Conservation (phyloP, 768 basidiomycete species). For the Mycena rosella region DNA sequence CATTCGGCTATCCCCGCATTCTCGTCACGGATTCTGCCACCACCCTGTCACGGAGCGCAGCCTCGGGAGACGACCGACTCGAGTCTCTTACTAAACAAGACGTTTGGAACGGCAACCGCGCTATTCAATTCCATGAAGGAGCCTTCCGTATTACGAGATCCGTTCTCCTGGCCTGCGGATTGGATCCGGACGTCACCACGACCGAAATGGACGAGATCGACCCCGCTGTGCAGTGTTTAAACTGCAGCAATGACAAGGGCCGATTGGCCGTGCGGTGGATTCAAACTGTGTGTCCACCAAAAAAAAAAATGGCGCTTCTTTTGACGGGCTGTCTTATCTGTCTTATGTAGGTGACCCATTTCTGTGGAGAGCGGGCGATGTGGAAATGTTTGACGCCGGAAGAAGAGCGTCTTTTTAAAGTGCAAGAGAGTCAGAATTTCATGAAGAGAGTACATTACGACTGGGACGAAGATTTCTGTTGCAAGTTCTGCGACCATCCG, state of each 20-base stretch:
- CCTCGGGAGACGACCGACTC: too few relatives aligned
- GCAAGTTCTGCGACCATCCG: slow-evolving; percentile 10
- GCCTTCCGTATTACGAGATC: slow-evolving; percentile 1
- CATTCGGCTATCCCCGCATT: slow-evolving; percentile 20
- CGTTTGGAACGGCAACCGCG: slow-evolving; percentile 8
- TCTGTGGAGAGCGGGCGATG: background rate
- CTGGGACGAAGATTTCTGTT: background rate
- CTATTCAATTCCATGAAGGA: background rate
- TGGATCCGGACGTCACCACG: slow-evolving; percentile 28
- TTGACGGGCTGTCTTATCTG: too few relatives aligned
- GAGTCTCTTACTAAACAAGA: background rate
- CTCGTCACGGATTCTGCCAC: background rate
- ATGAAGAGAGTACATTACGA: background rate
- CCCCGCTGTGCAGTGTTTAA: slow-evolving; percentile 25
- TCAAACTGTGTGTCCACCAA: slow-evolving; percentile 10
- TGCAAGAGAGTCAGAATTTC: background rate
- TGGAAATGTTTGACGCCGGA: slow-evolving; percentile 22
- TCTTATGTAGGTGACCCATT: slow-evolving; percentile 18
- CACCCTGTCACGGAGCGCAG: background rate
- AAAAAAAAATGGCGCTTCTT: background rate
- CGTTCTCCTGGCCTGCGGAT: slow-evolving; percentile 18
- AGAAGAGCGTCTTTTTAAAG: slow-evolving; percentile 21
- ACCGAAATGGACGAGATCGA: slow-evolving; percentile 29
- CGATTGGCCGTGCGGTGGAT: slow-evolving; percentile 21
- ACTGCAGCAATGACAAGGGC: slow-evolving; percentile 8